Conservation (phyloP, 495 filamentous ascomycete species). For the Penicillium daleae region DNA sequence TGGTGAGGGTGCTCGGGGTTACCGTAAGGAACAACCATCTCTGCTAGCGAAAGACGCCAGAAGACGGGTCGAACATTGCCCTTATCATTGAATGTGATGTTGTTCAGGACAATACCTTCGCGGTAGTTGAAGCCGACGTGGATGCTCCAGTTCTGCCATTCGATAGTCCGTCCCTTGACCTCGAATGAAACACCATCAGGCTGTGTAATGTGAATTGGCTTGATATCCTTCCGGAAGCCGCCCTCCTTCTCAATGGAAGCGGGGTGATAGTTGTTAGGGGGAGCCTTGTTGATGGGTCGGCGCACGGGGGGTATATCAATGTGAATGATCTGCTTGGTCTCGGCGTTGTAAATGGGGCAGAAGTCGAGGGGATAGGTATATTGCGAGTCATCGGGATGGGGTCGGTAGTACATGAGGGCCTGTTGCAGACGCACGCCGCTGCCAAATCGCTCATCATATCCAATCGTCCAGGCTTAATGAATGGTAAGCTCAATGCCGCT, state of each 20-base stretch:
- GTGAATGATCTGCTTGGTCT: constrained; percentile 80
- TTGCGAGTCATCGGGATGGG: constrained; percentile 82
- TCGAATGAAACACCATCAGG: constrained; percentile 92
- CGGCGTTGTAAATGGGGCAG: constrained; percentile 88
- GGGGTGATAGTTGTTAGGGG: constrained; percentile 80
- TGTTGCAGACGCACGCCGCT: constrained; percentile 82
- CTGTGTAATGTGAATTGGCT: constrained; percentile 95
- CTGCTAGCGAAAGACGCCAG: constrained; percentile 68
- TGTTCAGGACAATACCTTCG: constrained; percentile 86
- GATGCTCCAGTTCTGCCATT: constrained; percentile 95
- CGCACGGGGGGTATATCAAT: constrained; percentile 87
- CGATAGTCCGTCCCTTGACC: constrained; percentile 75
- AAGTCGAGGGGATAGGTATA: constrained; percentile 94
- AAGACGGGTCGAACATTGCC: constrained; percentile 72
- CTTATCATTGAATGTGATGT: constrained; percentile 85
- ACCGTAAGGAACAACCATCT: constrained; percentile 82
- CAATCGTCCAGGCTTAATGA: constrained; percentile 84
- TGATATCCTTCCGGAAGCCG: constrained; percentile 78
- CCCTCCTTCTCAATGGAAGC: constrained; percentile 72
- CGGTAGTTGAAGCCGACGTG: constrained; percentile 79
- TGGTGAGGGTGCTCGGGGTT: constrained; percentile 74
- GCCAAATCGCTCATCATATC: constrained; percentile 90
- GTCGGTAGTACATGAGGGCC: constrained; percentile 94
- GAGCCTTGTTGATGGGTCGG: constrained; percentile 72
- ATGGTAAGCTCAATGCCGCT: not conserved